Evolutionary conservation across 176 grass and related monocot genomes (phyloP).

Genomic region (Neostapfia colusana): DNA sequence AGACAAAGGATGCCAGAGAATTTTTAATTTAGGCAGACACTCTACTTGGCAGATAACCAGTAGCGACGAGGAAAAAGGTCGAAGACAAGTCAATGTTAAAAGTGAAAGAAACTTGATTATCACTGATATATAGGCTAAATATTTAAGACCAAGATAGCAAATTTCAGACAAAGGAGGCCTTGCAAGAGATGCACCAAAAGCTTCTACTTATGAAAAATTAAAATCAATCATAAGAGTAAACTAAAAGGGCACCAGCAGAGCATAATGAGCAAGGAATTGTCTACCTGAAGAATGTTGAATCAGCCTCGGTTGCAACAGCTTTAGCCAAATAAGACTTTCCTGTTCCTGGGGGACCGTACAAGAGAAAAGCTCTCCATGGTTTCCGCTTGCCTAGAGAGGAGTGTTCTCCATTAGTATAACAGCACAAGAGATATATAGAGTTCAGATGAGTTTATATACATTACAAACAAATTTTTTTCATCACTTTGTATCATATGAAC

Average conservation of each 20-base stretch:
- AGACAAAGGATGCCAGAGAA: background rate
- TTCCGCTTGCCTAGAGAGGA: constrained; percentile 72
- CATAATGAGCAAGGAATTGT: background rate
- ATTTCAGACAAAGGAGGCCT: background rate
- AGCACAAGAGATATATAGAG: background rate
- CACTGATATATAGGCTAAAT: background rate
- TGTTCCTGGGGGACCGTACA: constrained; percentile 97
- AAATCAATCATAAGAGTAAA: background rate
- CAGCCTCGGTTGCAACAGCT: constrained; percentile 95
- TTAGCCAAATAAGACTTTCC: constrained; percentile 99
- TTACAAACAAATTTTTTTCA: background rate
- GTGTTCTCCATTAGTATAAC: constrained; percentile 10
- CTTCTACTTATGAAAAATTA: background rate
- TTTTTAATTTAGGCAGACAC: background rate
- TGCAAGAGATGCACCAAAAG: background rate
- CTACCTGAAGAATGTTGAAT: constrained; percentile 98
- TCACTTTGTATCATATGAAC: background rate
- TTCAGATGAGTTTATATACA: background rate
- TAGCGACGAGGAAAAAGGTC: background rate
- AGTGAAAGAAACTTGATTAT: background rate
- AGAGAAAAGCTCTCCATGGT: constrained; percentile 98
- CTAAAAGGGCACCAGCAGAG: background rate
- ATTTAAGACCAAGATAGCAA: background rate
- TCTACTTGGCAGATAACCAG: constrained; percentile 2
- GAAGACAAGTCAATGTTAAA: background rate